Evolutionary conservation across 2,329 filamentous ascomycete species (phyloP).

Genomic region (Thielaviopsis musarum): DNA sequence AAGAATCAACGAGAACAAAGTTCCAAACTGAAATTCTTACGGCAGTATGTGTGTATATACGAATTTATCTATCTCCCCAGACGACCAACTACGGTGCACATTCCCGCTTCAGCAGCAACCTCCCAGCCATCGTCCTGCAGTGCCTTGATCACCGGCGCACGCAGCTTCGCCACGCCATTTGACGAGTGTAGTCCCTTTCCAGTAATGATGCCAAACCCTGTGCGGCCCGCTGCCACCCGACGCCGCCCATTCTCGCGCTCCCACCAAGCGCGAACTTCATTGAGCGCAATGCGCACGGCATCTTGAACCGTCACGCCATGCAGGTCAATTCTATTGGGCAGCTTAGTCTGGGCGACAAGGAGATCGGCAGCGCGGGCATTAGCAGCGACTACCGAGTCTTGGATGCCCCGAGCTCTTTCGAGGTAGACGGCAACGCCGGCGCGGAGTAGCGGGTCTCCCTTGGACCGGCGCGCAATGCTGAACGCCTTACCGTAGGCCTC

Average conservation of each 20-base stretch:
- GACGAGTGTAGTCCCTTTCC: conserved; percentile 65
- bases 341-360: conserved; percentile 42
- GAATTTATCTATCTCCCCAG: neutral
- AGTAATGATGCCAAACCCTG: conserved; percentile 66
- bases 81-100: conserved; percentile 39
- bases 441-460: conserved; percentile 56
- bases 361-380: conserved; percentile 41
- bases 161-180: conserved; percentile 57
- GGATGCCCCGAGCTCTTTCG: conserved; percentile 45
- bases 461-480: conserved; percentile 30
- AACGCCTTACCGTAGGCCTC: conserved; percentile 21
- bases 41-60: neutral
- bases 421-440: conserved; percentile 64
- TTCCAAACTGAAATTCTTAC: too few relatives aligned
- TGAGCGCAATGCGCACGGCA: conserved; percentile 59
- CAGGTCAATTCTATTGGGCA: conserved; percentile 46
- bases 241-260: neutral
- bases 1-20: too few relatives aligned
- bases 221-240: conserved; percentile 15
- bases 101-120: conserved; percentile 53
- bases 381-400: conserved; percentile 23
- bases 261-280: conserved; percentile 63
- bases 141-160: conserved; percentile 62
- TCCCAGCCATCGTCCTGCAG: conserved; percentile 71
- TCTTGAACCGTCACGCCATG: conserved; percentile 72